phyloP scores from a whole-genome alignment of 768 basidiomycete species.

The Russula griseocarnosa region DNA sequence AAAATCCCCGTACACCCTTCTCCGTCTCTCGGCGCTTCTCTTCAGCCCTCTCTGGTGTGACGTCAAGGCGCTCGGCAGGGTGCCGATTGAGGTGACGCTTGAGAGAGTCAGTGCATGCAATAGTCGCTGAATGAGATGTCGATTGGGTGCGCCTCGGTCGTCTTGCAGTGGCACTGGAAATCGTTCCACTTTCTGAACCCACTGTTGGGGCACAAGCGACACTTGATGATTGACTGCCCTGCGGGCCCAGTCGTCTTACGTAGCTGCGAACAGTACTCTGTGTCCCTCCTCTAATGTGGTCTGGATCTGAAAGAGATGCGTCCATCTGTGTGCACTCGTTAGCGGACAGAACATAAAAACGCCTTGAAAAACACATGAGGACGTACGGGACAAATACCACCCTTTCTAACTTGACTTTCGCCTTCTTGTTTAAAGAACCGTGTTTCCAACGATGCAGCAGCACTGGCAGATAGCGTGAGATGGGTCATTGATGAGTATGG shows the following conservation, averaged over 20 bases:
- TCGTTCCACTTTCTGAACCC: neutral
- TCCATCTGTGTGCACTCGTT: too few species aligned
- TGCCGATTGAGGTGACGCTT: neutral
- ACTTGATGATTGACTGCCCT: neutral
- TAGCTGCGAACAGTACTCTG: neutral
- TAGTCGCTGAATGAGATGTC: neutral
- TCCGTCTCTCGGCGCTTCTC: neutral
- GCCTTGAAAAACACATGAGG: too few species aligned
- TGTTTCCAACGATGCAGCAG: too few species aligned
- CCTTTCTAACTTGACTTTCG: too few species aligned
- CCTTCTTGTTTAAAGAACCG: too few species aligned
- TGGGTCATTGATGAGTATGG: too few species aligned
- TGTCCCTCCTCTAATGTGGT: neutral
- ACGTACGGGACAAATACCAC: too few species aligned
- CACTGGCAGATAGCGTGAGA: too few species aligned
- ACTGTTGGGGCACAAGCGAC: neutral
- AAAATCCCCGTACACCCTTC: neutral
- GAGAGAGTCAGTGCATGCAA: neutral
- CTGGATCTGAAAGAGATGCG: neutral
- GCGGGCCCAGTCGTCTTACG: neutral
- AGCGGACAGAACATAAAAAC: too few species aligned
- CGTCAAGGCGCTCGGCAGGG: neutral
- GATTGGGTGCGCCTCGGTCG: neutral
- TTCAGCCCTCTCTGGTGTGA: neutral
- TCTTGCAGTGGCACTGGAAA: slow-evolving; percentile 2